Percentiles rank a stretch among this genome's conserved stretches.
phyloP scores from a whole-genome alignment of 768 basidiomycete genomes.

The Pleurotus pulmonarius region DNA sequence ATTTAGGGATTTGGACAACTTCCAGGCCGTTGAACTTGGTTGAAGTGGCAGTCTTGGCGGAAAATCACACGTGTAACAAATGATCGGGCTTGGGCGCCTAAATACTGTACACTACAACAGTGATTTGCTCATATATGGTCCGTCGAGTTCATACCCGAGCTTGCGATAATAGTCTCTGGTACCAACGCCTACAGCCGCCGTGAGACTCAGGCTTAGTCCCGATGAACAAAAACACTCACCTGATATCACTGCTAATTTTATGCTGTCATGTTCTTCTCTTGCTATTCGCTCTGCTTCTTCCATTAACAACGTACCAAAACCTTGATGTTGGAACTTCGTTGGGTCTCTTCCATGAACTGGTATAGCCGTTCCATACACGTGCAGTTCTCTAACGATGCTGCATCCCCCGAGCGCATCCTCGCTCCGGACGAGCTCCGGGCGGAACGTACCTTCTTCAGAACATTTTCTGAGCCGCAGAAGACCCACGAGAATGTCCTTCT shows the following conservation, averaged over 20 bases:
- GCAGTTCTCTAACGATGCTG: conserved; percentile 92
- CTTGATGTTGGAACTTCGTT: conserved; percentile 96
- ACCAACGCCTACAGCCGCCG: conserved; percentile 65
- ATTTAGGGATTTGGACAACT: neutral
- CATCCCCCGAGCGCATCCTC: conserved; percentile 74
- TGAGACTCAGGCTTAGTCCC: too few species aligned
- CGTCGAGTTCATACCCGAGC: conserved; percentile 91
- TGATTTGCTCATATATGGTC: conserved; percentile 96
- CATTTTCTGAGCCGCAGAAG: conserved; percentile 90
- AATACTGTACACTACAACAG: conserved; percentile 32
- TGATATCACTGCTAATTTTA: conserved; percentile 96
- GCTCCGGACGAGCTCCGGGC: conserved; percentile 79
- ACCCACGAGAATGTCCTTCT: conserved; percentile 93
- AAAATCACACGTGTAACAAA: conserved; percentile 4
- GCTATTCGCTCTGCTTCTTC: conserved; percentile 99
- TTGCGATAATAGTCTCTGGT: conserved; percentile 96
- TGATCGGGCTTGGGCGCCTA: neutral
- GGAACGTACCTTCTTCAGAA: conserved; percentile 94
- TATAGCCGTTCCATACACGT: conserved; percentile 97
- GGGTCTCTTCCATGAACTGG: conserved; percentile 97
- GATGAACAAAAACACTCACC: conserved; percentile 41
- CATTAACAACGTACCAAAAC: conserved; percentile 96
- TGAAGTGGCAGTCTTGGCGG: neutral
- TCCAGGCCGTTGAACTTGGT: neutral
- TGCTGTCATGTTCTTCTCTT: conserved; percentile 92